Base-by-base conservation (phyloP, 805 yeast species). In the Candida khao-thaluensis region DNA sequence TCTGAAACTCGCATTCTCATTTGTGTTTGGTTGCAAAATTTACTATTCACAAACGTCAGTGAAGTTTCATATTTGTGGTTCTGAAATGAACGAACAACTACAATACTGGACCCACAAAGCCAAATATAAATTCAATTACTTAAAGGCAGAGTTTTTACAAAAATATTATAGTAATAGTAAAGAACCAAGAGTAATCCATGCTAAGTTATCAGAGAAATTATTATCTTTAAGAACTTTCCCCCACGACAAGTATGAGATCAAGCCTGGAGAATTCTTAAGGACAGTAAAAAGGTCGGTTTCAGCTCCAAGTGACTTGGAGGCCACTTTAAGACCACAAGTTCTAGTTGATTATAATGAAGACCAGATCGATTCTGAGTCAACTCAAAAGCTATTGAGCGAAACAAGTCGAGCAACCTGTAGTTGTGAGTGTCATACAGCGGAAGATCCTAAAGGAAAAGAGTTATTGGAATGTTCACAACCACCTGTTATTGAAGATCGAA, bases 221-320 rank as follows among this genome's bases (percentile, higher is more conserved):
- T 36, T 65, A 23, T 58, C 75, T 4, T 60, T 72, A 46, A 51
- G 78, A 40, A 59, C 69, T 0, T 51, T 50, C 31, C 66, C 69
- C 10, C 50, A 53, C 15, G 68, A 62, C 35, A 53, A 51, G 41
- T 67, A 65, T 43, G 27, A 48, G 14, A 47, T 59, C 10, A 49
- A 47, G 17, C 56, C 57, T 7, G 71, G 68, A 3, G 64, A 62
- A 44, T 65, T 60, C 36, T 51, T 66, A 35, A 52, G 18, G 12
- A 34, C 28, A 4, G 34, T 16, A 17, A 14, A 20, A 12, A 37
- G 30, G 7, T 24, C 22, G 5, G 11, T 6, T 4, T 29, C 35
- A 12, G 40, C 30, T 5, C 40, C 40, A 11, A 15, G 23, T 25
- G 25, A 26, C 15, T 35, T 35, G 25, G 37, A 34, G 30, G 12